Conservation (phyloP, 2,329 filamentous ascomycete species). For the Fusarium oxysporum region DNA sequence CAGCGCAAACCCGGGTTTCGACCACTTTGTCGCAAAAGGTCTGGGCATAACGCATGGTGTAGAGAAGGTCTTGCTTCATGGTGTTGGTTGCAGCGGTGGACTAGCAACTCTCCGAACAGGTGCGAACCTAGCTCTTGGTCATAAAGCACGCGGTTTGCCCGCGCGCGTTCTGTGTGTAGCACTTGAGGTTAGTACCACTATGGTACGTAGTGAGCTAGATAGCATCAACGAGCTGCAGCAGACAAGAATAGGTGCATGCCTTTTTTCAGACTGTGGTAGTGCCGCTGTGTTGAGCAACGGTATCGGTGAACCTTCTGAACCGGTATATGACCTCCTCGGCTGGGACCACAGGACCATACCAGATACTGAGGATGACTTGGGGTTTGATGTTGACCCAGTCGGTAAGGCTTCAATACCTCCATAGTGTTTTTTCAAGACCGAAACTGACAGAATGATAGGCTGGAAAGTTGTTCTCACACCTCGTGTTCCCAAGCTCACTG, state of each 20-base stretch:
- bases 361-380: slow-evolving; percentile 70
- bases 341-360: slow-evolving; percentile 74
- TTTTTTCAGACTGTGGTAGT: slow-evolving; percentile 79
- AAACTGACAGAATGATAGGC: slow-evolving; percentile 50
- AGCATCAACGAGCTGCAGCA: slow-evolving; percentile 69
- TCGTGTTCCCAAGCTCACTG: slow-evolving; percentile 68
- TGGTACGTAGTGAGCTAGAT: slow-evolving; percentile 74
- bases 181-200: slow-evolving; percentile 70
- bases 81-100: slow-evolving; percentile 74
- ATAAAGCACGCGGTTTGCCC: slow-evolving; percentile 66
- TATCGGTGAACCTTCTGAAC: slow-evolving; percentile 59
- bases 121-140: slow-evolving; percentile 73
- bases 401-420: slow-evolving; percentile 56
- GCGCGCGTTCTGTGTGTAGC: slow-evolving; percentile 75
- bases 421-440: background rate
- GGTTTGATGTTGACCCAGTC: slow-evolving; percentile 72
- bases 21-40: slow-evolving; percentile 71
- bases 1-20: slow-evolving; percentile 76
- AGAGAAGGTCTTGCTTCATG: slow-evolving; percentile 74
- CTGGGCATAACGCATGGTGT: slow-evolving; percentile 68
- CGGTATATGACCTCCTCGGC: slow-evolving; percentile 70
- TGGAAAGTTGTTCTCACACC: slow-evolving; percentile 76
- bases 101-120: slow-evolving; percentile 72
- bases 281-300: slow-evolving; percentile 73
- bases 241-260: slow-evolving; percentile 71